A percentile compares a stretch with the other conserved stretches of the same genome.
Conservation (phyloP, 1,284 basidiomycete species). For the Serendipita sp. region DNA sequence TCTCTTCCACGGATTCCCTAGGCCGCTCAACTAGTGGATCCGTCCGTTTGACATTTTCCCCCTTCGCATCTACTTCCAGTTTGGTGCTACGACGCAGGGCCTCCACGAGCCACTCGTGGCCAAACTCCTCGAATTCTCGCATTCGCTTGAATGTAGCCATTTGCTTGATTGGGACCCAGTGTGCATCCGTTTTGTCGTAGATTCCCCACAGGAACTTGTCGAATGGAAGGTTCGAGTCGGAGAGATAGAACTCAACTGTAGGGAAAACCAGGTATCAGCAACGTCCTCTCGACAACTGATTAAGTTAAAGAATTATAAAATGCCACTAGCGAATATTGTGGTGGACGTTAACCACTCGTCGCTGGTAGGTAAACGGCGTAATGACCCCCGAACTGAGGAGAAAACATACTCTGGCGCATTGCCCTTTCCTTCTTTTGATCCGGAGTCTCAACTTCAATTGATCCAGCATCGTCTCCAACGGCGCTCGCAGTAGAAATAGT, state of each 20-base stretch:
- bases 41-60: conserved; percentile 56
- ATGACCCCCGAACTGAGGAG: background rate
- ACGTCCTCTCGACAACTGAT: background rate
- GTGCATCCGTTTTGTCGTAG: conserved; percentile 58
- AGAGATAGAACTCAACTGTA: conserved; percentile 94
- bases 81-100: conserved; percentile 46
- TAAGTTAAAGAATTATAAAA: background rate
- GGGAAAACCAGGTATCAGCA: background rate
- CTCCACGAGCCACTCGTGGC: conserved; percentile 49
- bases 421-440: no score
- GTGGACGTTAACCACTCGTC: background rate
- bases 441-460: no score
- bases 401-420: no score
- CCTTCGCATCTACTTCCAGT: conserved; percentile 66
- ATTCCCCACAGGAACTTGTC: conserved; percentile 98
- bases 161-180: conserved; percentile 84
- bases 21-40: conserved; percentile 21
- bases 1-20: conserved; percentile 51
- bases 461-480: no score
- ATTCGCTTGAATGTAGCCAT: conserved; percentile 95
- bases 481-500: no score
- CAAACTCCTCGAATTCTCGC: conserved; percentile 52
- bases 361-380: background rate
- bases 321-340: background rate
- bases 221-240: conserved; percentile 88